Conservation (phyloP, 306 rosid genomes). For the Comarum palustre region DNA sequence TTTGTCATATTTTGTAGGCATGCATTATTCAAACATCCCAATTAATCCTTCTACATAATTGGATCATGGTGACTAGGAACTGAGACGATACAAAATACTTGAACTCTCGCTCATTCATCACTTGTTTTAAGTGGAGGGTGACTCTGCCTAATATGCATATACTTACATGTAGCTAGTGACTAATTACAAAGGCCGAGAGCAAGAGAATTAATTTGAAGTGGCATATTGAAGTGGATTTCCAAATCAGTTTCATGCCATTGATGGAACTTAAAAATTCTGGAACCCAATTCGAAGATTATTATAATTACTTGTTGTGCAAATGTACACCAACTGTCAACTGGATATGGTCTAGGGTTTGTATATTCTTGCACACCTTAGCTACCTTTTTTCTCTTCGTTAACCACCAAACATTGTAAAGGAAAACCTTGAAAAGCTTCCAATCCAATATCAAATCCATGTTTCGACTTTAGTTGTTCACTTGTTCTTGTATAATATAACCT, state of each 20-base stretch:
- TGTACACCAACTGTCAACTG: slow-evolving; percentile 23
- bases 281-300: slow-evolving; percentile 24
- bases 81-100: slow-evolving; percentile 25
- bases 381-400: neutral
- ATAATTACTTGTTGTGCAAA: slow-evolving; percentile 19
- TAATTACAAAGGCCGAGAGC: neutral
- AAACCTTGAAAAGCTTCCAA: slow-evolving; percentile 19
- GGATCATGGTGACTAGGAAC: slow-evolving; percentile 46
- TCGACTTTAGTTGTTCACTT: neutral
- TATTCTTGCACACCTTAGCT: slow-evolving; percentile 25
- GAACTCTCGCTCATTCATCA: slow-evolving; percentile 27
- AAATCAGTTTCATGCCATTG: slow-evolving; percentile 20
- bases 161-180: slow-evolving; percentile 3
- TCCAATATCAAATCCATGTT: neutral
- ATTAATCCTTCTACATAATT: slow-evolving; percentile 19
- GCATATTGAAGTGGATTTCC: slow-evolving; percentile 23
- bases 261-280: slow-evolving; percentile 14
- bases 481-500: neutral
- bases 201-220: slow-evolving; percentile 1
- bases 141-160: neutral
- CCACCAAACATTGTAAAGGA: slow-evolving; percentile 9
- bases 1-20: slow-evolving; percentile 24
- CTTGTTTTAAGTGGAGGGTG: slow-evolving; percentile 19
- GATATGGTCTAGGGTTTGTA: slow-evolving; percentile 30
- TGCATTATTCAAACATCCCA: slow-evolving; percentile 23